Conservation (phyloP, 257 asterid species). For the Schizonepeta tenuifolia region DNA sequence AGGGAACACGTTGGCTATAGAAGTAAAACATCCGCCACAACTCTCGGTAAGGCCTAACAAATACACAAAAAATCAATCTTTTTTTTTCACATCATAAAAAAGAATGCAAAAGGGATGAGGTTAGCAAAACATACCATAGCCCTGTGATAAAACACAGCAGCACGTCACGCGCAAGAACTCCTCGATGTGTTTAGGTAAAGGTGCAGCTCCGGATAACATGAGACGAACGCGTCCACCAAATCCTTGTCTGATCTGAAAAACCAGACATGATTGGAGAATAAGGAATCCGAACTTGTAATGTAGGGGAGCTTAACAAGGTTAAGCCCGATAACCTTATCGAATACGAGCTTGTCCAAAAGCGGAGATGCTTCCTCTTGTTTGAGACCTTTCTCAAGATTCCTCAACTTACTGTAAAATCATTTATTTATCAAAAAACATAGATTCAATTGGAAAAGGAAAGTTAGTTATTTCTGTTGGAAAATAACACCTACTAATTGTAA, state of each 20-base stretch:
- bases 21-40: slow-evolving; percentile 83
- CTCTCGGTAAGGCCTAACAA: slow-evolving; percentile 84
- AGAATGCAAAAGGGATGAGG: background rate
- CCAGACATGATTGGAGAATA: background rate
- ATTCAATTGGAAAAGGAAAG: background rate
- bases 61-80: background rate
- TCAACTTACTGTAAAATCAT: slow-evolving; percentile 60
- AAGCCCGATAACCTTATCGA: slow-evolving; percentile 63
- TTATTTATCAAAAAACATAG: background rate
- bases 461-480: background rate
- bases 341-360: slow-evolving; percentile 73
- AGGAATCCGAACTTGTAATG: background rate
- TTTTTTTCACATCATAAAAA: too few relatives aligned
- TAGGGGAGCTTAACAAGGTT: background rate
- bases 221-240: slow-evolving; percentile 96
- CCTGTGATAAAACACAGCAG: slow-evolving; percentile 81
- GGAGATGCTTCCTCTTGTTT: slow-evolving; percentile 92
- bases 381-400: slow-evolving; percentile 82
- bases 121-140: slow-evolving; percentile 61
- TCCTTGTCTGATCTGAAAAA: slow-evolving; percentile 72
- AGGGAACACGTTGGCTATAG: slow-evolving; percentile 67
- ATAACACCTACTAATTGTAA: slow-evolving; percentile 67
- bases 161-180: slow-evolving; percentile 91
- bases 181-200: slow-evolving; percentile 81
- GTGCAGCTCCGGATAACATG: slow-evolving; percentile 94